phyloP scores from a whole-genome alignment of 2,329 filamentous ascomycete genomes.

The Venturia nashicola region DNA sequence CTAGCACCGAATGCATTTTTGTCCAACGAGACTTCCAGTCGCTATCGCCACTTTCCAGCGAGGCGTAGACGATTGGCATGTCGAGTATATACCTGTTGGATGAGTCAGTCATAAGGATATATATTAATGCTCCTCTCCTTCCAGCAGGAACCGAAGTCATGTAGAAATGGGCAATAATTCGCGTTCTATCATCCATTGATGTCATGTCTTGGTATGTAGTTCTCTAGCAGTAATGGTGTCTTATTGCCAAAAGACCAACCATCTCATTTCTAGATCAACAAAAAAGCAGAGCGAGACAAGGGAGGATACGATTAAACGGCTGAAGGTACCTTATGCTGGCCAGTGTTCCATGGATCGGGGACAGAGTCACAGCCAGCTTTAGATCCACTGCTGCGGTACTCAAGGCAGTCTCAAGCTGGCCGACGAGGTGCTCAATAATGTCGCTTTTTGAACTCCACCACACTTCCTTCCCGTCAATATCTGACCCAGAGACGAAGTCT shows the following conservation, averaged over 20 bases:
- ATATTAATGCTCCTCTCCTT: too few relatives aligned
- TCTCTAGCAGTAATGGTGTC: too few relatives aligned
- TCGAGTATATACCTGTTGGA: not conserved
- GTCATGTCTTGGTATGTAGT: too few relatives aligned
- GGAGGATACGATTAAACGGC: constrained; percentile 11
- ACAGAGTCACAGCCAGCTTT: constrained; percentile 41
- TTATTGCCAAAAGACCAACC: too few relatives aligned
- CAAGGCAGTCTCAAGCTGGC: constrained; percentile 53
- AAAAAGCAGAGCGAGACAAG: not conserved
- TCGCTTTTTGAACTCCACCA: constrained; percentile 28
- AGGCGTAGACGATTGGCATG: not conserved
- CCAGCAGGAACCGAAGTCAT: too few relatives aligned
- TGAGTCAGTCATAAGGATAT: not conserved
- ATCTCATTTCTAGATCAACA: too few relatives aligned
- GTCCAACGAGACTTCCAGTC: constrained; percentile 16
- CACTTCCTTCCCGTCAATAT: not conserved
- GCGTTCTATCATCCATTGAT: too few relatives aligned
- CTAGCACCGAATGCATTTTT: constrained; percentile 41
- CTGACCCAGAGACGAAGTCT: not conserved
- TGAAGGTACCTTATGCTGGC: constrained; percentile 22
- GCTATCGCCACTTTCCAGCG: not conserved
- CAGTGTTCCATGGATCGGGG: constrained; percentile 34
- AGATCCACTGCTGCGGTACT: constrained; percentile 51
- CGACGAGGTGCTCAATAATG: constrained; percentile 47
- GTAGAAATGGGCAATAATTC: too few relatives aligned